Base-by-base conservation (phyloP, 306 rosid genomes). In the Luffa aegyptiaca region DNA sequence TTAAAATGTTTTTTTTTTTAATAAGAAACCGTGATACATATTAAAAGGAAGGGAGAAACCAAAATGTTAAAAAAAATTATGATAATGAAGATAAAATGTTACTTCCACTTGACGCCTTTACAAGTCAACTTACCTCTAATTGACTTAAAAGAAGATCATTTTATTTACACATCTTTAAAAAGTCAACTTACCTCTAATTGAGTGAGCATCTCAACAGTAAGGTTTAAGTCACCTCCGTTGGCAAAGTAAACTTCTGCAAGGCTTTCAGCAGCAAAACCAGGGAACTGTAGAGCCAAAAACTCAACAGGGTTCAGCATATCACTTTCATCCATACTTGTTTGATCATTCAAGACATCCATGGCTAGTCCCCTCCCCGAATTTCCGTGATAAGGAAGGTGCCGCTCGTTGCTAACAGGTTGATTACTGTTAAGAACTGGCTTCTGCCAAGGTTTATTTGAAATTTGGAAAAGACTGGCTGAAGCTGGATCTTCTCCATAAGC, bases 261-360 rank as follows among this genome's bases (percentile, higher is more conserved):
- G 89, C 98, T 94, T 86, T 92, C 93, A 81, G 93, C 86, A 0
- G 97, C 94, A 88, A 92, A 94, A 81, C 97, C 97, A 16, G 97
- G 98, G 89, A 94, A 94, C 55, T 88, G 93, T 65, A 92, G 76
- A 81, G 91, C 93, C 89, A 94, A 86, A 78, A 94, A 87, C 56
- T 94, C 97, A 72, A 89, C 83, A 51, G 98, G 95, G 75, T 94
- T 92, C 75, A 90, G 90, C 72, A 90, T 42, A 69, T 87, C 91
- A 56, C 78, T 80, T 69, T 89, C 98, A 75, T 92, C 90, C 79
- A 77, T 74, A n/a, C 87, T 68, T 65, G 87, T 80, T 74, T 87
- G 93, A 65, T 91, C 95, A 77, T 88, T 80, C 80, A 89, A 77
- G 82, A 86, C 82, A 86, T 91, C 94, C 83, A 80, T 90, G 82